Conservation (phyloP, 2,329 filamentous ascomycete genomes). For the Trichoderma arundinaceum region DNA sequence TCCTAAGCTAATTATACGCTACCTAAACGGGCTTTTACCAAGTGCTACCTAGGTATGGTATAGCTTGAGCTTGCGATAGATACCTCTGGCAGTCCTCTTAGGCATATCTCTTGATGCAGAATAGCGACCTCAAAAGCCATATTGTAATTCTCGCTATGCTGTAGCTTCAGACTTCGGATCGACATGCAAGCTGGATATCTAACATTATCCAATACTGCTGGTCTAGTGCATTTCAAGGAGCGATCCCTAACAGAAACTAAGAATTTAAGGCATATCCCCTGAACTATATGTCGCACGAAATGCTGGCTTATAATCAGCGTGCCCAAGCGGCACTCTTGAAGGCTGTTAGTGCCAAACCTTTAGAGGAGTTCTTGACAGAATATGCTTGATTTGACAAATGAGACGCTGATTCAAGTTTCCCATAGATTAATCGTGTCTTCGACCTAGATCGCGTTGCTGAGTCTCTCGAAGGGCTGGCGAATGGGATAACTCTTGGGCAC, state of each 20-base stretch:
- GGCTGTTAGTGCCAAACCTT: slow-evolving; percentile 52
- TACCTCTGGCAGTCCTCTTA: no score
- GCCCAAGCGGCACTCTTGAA: slow-evolving; percentile 62
- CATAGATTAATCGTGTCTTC: slow-evolving; percentile 49
- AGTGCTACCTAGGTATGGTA: no score
- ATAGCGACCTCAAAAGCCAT: no score
- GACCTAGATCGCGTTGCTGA: slow-evolving; percentile 53
- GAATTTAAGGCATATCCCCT: neutral
- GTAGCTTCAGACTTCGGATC: slow-evolving; percentile 7
- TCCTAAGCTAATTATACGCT: no score
- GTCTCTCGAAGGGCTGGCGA: slow-evolving; percentile 58
- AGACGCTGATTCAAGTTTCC: neutral
- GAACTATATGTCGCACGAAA: slow-evolving; percentile 35
- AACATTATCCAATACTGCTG: neutral
- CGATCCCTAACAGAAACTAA: neutral
- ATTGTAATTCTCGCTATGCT: slow-evolving; percentile 1
- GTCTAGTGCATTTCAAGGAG: neutral
- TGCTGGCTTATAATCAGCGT: slow-evolving; percentile 49
- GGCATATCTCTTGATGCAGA: no score
- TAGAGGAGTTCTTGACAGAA: slow-evolving; percentile 20
- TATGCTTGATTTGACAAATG: slow-evolving; percentile 6
- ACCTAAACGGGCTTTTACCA: no score
- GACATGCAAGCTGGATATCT: neutral
- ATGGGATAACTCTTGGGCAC: slow-evolving; percentile 60
- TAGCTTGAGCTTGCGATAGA: no score